phyloP scores from a whole-genome alignment of 805 yeast genomes.

The Nakazawaea ernobii region DNA sequence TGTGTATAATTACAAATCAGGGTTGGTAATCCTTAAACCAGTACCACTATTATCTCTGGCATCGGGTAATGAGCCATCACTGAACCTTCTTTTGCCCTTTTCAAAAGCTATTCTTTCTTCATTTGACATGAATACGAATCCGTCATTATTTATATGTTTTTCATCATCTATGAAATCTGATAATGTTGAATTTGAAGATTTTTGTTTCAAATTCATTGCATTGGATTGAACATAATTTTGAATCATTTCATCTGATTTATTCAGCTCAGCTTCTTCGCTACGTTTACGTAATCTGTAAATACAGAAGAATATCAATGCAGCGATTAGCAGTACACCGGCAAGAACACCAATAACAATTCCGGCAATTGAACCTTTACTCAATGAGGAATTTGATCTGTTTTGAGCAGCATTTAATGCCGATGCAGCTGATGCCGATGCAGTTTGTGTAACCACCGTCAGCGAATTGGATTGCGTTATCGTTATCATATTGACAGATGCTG shows the following conservation, averaged over 20 bases:
- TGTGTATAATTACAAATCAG: conserved; percentile 3
- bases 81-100: conserved; percentile 14
- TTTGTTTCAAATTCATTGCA: conserved; percentile 7
- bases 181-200: conserved; percentile 16
- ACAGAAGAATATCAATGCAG: conserved; percentile 16
- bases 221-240: conserved; percentile 7
- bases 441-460: conserved; percentile 12
- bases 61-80: conserved; percentile 26
- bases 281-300: background rate
- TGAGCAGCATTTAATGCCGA: conserved; percentile 5
- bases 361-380: conserved; percentile 8
- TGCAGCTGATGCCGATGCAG: conserved; percentile 14
- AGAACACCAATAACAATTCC: conserved; percentile 24
- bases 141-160: conserved; percentile 12
- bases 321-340: conserved; percentile 22
- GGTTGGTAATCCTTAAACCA: conserved; percentile 7
- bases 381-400: background rate
- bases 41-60: conserved; percentile 66
- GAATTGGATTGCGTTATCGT: conserved; percentile 19
- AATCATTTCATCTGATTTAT: conserved; percentile 8
- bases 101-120: background rate
- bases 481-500: background rate
- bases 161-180: conserved; percentile 10
- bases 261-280: background rate
- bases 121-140: background rate